Conservation (phyloP, 495 filamentous ascomycete species). For the Entonaema liquescens region DNA sequence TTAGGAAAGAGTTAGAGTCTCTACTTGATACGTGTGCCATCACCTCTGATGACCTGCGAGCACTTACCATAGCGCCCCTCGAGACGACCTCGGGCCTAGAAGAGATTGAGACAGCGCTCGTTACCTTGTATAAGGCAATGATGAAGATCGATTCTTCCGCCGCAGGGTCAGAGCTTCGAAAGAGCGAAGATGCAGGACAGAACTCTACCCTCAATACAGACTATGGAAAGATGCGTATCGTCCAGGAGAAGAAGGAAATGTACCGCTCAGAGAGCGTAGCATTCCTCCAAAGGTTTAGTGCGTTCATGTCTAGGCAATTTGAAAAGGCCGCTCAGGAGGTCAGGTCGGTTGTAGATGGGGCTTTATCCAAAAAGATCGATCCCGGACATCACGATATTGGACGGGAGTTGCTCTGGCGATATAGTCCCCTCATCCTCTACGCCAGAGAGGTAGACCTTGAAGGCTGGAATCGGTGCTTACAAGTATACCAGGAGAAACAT, state of each 20-base stretch:
- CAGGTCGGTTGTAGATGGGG: conserved; percentile 62
- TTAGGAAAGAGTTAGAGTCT: conserved; percentile 84
- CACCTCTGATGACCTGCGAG: conserved; percentile 73
- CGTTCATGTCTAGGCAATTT: conserved; percentile 83
- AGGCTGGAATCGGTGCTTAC: conserved; percentile 82
- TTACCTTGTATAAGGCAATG: conserved; percentile 94
- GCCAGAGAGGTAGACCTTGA: conserved; percentile 78
- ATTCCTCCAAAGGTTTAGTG: conserved; percentile 80
- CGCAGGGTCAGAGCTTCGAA: conserved; percentile 61
- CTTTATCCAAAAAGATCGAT: conserved; percentile 62
- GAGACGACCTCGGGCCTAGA: conserved; percentile 74
- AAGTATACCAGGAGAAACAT: conserved; percentile 79
- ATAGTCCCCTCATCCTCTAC: conserved; percentile 85
- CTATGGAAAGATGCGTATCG: conserved; percentile 88
- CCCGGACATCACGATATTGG: conserved; percentile 61
- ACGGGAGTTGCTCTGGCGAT: conserved; percentile 75
- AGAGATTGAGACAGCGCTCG: conserved; percentile 76
- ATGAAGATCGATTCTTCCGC: conserved; percentile 87
- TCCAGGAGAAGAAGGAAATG: conserved; percentile 90
- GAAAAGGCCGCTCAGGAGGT: conserved; percentile 75
- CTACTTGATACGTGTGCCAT: conserved; percentile 90
- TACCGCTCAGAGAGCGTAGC: conserved; percentile 74
- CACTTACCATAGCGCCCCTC: conserved; percentile 77
- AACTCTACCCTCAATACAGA: conserved; percentile 72
- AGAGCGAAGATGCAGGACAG: conserved; percentile 60